A percentile compares a stretch with the other conserved stretches of the same genome.
Evolutionary conservation across 208 protist species (phyloP).

Genomic region (Crithidia expoeki): DNA sequence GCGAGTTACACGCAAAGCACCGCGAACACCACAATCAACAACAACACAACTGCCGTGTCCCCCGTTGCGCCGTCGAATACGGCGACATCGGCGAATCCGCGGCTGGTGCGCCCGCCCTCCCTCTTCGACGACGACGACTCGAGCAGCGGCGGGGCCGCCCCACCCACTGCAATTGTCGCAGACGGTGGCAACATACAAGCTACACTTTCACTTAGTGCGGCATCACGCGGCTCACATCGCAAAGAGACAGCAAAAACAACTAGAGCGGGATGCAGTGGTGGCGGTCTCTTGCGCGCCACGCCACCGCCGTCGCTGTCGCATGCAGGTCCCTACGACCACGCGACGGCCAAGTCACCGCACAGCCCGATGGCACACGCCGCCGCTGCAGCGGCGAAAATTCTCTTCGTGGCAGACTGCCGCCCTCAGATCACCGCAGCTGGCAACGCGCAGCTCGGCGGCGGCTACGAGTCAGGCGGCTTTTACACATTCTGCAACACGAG

Average conservation of each 20-base stretch:
- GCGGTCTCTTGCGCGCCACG: too few relatives aligned
- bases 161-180: background rate
- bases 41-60: background rate
- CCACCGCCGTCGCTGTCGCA: background rate
- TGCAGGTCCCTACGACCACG: background rate
- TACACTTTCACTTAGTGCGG: background rate
- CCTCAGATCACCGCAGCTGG: constrained; percentile 60
- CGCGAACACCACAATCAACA: background rate
- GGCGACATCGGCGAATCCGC: background rate
- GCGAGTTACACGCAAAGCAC: background rate
- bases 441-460: constrained; percentile 78
- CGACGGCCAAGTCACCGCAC: background rate
- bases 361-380: constrained; percentile 12
- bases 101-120: constrained; percentile 27
- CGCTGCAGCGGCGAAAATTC: constrained; percentile 20
- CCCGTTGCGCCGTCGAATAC: background rate
- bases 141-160: background rate
- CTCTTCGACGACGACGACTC: constrained; percentile 35
- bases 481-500: constrained; percentile 77
- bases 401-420: constrained; percentile 83
- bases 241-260: background rate
- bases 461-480: constrained; percentile 73
- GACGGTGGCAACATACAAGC: background rate
- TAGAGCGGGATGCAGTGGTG: background rate
- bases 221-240: background rate